A percentile compares a stretch with the other conserved stretches of the same genome.
phyloP scores from a whole-genome alignment of 768 basidiomycete genomes.

The Boletus eberwhitei region DNA sequence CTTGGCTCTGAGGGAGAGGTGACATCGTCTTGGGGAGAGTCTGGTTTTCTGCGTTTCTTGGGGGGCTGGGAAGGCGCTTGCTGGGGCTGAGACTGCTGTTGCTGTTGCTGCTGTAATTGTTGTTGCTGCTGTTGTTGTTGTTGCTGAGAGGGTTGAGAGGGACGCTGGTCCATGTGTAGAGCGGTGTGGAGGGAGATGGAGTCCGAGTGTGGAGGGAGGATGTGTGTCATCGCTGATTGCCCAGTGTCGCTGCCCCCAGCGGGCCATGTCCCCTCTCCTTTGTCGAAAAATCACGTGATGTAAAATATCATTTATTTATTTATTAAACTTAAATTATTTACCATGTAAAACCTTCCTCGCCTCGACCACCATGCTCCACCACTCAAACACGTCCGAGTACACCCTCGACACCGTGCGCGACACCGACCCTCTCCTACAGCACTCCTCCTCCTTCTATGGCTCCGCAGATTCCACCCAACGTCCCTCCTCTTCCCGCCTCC shows the following conservation, averaged over 20 bases:
- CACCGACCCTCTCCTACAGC: conserved; percentile 28
- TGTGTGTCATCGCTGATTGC: conserved; percentile 42
- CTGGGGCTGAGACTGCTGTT: conserved; percentile 26
- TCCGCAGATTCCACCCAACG: conserved; percentile 37
- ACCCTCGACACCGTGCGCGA: conserved; percentile 58
- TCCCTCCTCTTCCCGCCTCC: conserved; percentile 50
- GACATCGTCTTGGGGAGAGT: conserved; percentile 53
- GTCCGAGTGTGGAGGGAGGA: conserved; percentile 45
- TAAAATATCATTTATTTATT: conserved; percentile 1
- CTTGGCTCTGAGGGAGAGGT: conserved; percentile 65
- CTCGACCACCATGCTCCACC: conserved; percentile 13
- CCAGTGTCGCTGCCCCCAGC: conserved; percentile 5
- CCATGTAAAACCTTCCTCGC: too few relatives aligned
- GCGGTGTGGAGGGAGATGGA: conserved; percentile 53
- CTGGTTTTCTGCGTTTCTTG: conserved; percentile 62
- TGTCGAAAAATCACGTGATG: conserved; percentile 22
- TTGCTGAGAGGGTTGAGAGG: conserved; percentile 40
- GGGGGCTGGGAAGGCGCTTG: conserved; percentile 35
- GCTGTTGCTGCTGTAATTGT: conserved; percentile 33
- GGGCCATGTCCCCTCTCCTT: conserved; percentile 18
- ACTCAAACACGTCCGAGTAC: conserved; percentile 49
- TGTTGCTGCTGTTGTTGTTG: conserved; percentile 27
- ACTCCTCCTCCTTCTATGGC: conserved; percentile 49
- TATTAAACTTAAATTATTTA: not conserved
- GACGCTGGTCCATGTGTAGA: conserved; percentile 66